These are phyloP conservation scores for Calonectria multiphialidica DNA, from an alignment of 2,329 filamentous ascomycete genomes.

Conservation along the genomic window DNA sequence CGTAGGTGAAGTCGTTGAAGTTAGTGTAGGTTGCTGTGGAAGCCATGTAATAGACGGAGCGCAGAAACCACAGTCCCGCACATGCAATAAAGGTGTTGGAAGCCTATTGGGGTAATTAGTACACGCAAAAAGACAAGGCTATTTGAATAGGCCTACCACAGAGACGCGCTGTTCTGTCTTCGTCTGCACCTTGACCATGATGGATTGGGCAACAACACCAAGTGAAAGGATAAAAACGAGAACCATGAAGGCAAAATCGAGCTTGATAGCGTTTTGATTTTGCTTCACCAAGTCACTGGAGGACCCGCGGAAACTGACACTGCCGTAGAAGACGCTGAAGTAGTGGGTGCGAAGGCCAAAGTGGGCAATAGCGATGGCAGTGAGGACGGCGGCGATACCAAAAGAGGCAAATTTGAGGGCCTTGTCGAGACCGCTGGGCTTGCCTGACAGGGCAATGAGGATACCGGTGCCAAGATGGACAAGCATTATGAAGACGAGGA, in stretches of 20 bases:
- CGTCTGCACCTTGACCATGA: conserved; percentile 36
- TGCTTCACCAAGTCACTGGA: neutral
- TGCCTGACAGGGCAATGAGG: conserved; percentile 28
- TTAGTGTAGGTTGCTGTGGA: conserved; percentile 23
- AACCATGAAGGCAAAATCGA: conserved; percentile 28
- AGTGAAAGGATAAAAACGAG: conserved; percentile 35
- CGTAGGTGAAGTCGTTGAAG: neutral
- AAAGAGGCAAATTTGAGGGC: conserved; percentile 28
- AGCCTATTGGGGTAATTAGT: conserved; percentile 27
- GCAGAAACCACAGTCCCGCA: conserved; percentile 42
- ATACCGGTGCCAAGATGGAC: conserved; percentile 38
- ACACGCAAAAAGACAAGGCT: neutral
- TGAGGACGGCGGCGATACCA: conserved; percentile 28
- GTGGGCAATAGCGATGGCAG: conserved; percentile 23
- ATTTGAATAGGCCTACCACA: conserved; percentile 23
- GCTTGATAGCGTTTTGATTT: conserved; percentile 4
- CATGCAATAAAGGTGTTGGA: conserved; percentile 39
- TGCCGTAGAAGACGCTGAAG: conserved; percentile 1
- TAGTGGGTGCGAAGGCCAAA: conserved; percentile 35
- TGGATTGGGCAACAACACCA: conserved; percentile 17
- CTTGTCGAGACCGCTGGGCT: conserved; percentile 17
- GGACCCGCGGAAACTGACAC: accelerated
- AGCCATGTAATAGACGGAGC: conserved; percentile 39
- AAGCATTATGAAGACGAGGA: conserved; percentile 41
- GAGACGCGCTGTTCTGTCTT: conserved; percentile 25